These are phyloP conservation scores for Gossypioides kirkii DNA, from an alignment of 345 rosid genomes.

Conservation along the genomic window DNA sequence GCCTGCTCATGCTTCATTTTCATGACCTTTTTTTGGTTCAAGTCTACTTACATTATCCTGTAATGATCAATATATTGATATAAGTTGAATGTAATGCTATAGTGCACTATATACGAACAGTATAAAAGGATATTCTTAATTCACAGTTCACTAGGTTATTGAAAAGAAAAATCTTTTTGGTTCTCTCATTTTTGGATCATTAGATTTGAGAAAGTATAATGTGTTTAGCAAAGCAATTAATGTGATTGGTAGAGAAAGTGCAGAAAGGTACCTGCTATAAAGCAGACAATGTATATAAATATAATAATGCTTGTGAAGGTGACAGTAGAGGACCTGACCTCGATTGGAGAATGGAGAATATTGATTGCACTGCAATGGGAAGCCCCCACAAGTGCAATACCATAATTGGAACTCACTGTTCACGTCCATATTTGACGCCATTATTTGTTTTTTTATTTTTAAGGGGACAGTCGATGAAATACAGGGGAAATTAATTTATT, in stretches of 20 bases:
- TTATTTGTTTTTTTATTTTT: background rate
- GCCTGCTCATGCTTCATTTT: too few relatives aligned
- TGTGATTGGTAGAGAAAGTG: background rate
- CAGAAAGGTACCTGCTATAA: background rate
- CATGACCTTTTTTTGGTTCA: too few relatives aligned
- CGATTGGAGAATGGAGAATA: background rate
- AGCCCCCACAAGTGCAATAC: background rate
- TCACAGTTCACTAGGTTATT: too few relatives aligned
- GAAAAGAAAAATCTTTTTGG: too few relatives aligned
- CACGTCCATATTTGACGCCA: background rate
- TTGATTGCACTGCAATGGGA: background rate
- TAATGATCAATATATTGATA: too few relatives aligned
- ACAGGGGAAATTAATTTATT: background rate
- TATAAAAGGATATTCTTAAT: too few relatives aligned
- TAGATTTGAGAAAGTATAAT: too few relatives aligned
- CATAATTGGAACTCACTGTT: slow-evolving; percentile 1
- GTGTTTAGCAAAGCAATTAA: background rate
- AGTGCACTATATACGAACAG: too few relatives aligned
- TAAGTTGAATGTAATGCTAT: too few relatives aligned
- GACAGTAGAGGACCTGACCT: slow-evolving; percentile 17
- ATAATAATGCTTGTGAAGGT: slow-evolving; percentile 4
- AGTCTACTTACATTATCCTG: too few relatives aligned
- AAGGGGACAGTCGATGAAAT: background rate
- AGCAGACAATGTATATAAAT: background rate
- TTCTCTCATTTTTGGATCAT: too few relatives aligned